Conservation (phyloP, 2,329 filamentous ascomycete species). For the Fusarium ramigenum region DNA sequence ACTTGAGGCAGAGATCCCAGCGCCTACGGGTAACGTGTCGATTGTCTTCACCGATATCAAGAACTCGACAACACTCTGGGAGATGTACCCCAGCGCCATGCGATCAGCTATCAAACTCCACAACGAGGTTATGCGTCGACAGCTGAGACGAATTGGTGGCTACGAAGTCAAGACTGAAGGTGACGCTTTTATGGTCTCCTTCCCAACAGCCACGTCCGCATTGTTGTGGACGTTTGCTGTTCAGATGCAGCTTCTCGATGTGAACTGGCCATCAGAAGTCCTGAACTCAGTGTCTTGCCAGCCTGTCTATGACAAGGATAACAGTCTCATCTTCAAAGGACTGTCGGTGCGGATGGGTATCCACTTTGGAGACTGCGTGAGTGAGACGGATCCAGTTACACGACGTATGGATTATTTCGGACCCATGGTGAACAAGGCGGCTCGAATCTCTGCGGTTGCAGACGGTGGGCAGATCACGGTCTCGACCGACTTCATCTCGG, state of each 20-base stretch:
- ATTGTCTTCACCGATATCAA: conserved; percentile 99
- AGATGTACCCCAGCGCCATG: conserved; percentile 95
- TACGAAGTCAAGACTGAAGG: conserved; percentile 99
- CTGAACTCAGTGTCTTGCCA: conserved; percentile 86
- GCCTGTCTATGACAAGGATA: conserved; percentile 82
- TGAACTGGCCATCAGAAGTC: conserved; percentile 93
- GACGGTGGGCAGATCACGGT: conserved; percentile 98
- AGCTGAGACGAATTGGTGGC: conserved; percentile 90
- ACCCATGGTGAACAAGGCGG: conserved; percentile 97
- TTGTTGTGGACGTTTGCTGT: conserved; percentile 97
- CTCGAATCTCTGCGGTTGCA: conserved; percentile 91
- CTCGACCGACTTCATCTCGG: conserved; percentile 94
- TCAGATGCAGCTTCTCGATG: conserved; percentile 85
- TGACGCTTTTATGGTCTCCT: conserved; percentile 99
- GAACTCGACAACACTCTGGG: conserved; percentile 95
- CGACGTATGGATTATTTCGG: conserved; percentile 99
- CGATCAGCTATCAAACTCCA: conserved; percentile 95
- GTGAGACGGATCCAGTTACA: conserved; percentile 94
- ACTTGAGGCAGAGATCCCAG: conserved; percentile 89
- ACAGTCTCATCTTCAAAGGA: conserved; percentile 90
- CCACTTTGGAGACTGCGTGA: conserved; percentile 94
- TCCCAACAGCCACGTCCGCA: conserved; percentile 93
- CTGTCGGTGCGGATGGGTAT: conserved; percentile 97
- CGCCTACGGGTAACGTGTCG: conserved; percentile 88
- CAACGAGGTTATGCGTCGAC: conserved; percentile 95